Evolutionary conservation across 2,329 filamentous ascomycete species (phyloP), one percentile per base, ranked within the genome.

Genomic region (Colletotrichum tabaci): DNA sequence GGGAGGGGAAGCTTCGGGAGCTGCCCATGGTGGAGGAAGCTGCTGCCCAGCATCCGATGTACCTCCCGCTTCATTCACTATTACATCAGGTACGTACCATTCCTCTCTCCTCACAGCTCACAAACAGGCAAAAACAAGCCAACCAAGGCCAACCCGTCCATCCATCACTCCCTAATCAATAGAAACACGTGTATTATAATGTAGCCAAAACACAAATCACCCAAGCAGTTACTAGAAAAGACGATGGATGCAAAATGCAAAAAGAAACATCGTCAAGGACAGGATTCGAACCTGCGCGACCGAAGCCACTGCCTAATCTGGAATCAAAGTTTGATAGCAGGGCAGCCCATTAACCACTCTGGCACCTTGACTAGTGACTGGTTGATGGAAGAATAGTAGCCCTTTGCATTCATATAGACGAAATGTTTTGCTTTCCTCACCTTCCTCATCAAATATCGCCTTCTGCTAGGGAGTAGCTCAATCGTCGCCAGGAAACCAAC

Each of bases 301-400:
- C 61, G 49, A 63, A 63, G 61, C 61, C 61, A 63, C 61, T 63
- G 61, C 61, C 61, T 63, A 53, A 12, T 63, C 61, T 53, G 61
- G 40, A 53, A 63, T 55, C 61, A 53, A 63, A 6, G 21, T 53
- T 42, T 55, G 61, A 63, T 63, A 63, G 61, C 61, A 63, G 61
- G 61, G 61, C 61, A 63, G 61, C 61, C 61, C 61, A 63, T 63
- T 63, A 63, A 63, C 61, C 61, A 63, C 61, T 63, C 61, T 63
- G 61, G 61, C 61, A 63, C 61, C 61, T 63, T 63, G 61, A 63
- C 61, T 35, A 55, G 49, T 55, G 61, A 23, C 49, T 21, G 21
- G 1, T 53, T 26, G 38, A 42, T 63, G 49, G 7, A 0, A 15
- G 2, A 0, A 5, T 6, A 0, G 0, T 0, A 2, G 26, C 2